A percentile compares a stretch with the other conserved stretches of the same genome.
Conservation (phyloP, 2,329 filamentous ascomycete species). For the Fonsecaea pugnacius region DNA sequence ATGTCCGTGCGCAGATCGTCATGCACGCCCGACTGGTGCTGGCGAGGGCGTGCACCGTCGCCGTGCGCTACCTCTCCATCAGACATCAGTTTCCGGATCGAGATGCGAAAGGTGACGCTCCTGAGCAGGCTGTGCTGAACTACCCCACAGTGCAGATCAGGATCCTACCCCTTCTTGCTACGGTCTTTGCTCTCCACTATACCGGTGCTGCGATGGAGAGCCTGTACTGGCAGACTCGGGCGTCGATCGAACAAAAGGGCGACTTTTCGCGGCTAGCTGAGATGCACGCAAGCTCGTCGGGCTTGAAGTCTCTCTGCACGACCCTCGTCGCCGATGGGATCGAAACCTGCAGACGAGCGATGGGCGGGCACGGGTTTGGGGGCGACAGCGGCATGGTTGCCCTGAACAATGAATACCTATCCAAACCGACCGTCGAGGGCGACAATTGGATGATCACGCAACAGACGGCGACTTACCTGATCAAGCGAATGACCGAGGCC, state of each 20-base stretch:
- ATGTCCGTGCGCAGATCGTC: conserved; percentile 49
- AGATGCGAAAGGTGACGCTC: conserved; percentile 46
- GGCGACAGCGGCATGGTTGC: conserved; percentile 59
- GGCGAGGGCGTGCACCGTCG: conserved; percentile 58
- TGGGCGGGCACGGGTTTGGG: conserved; percentile 61
- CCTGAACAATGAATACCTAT: conserved; percentile 56
- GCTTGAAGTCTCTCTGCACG: conserved; percentile 60
- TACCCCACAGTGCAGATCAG: conserved; percentile 61
- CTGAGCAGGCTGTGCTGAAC: conserved; percentile 56
- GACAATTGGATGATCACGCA: conserved; percentile 64
- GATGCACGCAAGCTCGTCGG: conserved; percentile 59
- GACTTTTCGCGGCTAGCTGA: conserved; percentile 56
- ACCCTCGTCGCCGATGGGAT: conserved; percentile 59
- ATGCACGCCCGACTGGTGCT: conserved; percentile 57
- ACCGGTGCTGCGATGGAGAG: conserved; percentile 53
- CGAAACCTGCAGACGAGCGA: conserved; percentile 58
- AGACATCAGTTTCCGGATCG: conserved; percentile 57
- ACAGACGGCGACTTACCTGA: conserved; percentile 56
- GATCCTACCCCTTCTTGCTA: conserved; percentile 58
- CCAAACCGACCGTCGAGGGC: conserved; percentile 60
- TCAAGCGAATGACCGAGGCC: conserved; percentile 57
- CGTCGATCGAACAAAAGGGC: conserved; percentile 53
- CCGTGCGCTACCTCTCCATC: conserved; percentile 57
- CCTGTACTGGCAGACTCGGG: conserved; percentile 52
- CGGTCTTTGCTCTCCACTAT: conserved; percentile 57